These are phyloP conservation scores for Daldinia childiae DNA, from an alignment of 495 filamentous ascomycete genomes.

Conservation along the genomic window DNA sequence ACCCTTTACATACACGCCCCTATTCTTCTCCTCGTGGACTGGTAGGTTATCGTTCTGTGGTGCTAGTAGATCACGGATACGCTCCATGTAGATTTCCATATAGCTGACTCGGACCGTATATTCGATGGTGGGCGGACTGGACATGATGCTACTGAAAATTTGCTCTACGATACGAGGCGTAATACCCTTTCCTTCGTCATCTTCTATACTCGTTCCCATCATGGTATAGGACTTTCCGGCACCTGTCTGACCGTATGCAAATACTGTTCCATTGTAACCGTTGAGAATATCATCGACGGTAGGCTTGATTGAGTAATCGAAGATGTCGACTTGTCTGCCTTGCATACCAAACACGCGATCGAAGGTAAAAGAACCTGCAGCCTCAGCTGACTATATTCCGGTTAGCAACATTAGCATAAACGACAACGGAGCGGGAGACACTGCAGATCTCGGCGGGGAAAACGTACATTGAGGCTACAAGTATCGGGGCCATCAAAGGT, in stretches of 20 bases:
- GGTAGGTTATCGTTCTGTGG: slow-evolving; percentile 96
- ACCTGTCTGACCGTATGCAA: slow-evolving; percentile 98
- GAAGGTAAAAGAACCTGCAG: slow-evolving; percentile 88
- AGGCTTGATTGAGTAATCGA: slow-evolving; percentile 94
- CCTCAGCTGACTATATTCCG: slow-evolving; percentile 77
- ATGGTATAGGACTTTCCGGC: slow-evolving; percentile 99
- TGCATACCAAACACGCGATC: slow-evolving; percentile 96
- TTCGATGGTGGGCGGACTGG: slow-evolving; percentile 92
- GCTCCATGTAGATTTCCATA: slow-evolving; percentile 99
- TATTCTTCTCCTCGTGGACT: slow-evolving; percentile 95
- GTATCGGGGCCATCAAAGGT: slow-evolving; percentile 88
- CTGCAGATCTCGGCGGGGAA: slow-evolving; percentile 16
- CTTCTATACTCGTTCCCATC: slow-evolving; percentile 98
- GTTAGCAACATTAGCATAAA: slow-evolving; percentile 18
- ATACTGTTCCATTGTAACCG: slow-evolving; percentile 99
- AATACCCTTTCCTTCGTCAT: slow-evolving; percentile 87
- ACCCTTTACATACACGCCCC: slow-evolving; percentile 97
- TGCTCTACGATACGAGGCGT: slow-evolving; percentile 98
- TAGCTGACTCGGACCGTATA: slow-evolving; percentile 98
- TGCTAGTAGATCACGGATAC: slow-evolving; percentile 89
- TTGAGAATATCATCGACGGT: slow-evolving; percentile 98
- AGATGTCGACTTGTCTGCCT: slow-evolving; percentile 87
- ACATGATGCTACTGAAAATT: slow-evolving; percentile 93
- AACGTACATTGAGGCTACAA: slow-evolving; percentile 82
- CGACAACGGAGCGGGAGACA: slow-evolving; percentile 10